phyloP scores from a whole-genome alignment of 2,329 filamentous ascomycete species.

The Septoria linicola region DNA sequence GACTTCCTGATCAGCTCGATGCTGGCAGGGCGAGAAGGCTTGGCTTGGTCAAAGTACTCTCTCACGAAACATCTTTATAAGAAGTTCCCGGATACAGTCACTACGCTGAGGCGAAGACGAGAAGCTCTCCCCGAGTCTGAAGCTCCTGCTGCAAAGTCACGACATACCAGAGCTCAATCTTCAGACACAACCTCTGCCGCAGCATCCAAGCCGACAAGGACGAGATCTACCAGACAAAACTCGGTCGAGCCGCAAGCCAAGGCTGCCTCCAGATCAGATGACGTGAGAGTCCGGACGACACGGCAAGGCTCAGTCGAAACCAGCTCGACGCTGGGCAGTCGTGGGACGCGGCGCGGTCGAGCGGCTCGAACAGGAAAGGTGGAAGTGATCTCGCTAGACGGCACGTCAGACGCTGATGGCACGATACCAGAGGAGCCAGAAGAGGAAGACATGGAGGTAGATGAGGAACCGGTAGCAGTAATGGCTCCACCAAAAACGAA shows the following conservation, averaged over 20 bases:
- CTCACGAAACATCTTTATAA: constrained; percentile 44
- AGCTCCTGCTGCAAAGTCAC: neutral
- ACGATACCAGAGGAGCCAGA: constrained; percentile 7
- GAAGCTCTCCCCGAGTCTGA: constrained; percentile 8
- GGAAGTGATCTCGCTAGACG: constrained; percentile 25
- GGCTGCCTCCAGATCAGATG: constrained; percentile 2
- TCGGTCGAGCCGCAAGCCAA: constrained; percentile 13
- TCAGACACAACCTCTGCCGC: constrained; percentile 4
- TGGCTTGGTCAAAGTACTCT: constrained; percentile 46
- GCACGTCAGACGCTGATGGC: constrained; percentile 18
- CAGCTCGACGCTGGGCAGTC: constrained; percentile 25
- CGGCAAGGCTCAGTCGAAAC: constrained; percentile 24
- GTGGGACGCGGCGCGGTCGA: constrained; percentile 30
- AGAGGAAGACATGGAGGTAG: constrained; percentile 13
- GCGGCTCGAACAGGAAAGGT: constrained; percentile 11
- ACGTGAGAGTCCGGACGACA: constrained; percentile 1
- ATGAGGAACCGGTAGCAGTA: constrained; percentile 4
- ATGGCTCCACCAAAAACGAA: constrained; percentile 15
- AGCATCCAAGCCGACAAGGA: neutral
- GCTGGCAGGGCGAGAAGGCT: constrained; percentile 44
- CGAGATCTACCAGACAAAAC: constrained; percentile 11
- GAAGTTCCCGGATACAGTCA: constrained; percentile 37
- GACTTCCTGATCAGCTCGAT: constrained; percentile 49
- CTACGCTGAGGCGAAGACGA: constrained; percentile 13
- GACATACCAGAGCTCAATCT: neutral